Percentiles rank a stretch among this genome's conserved stretches.
phyloP scores from a whole-genome alignment of 1,284 basidiomycete genomes.

The Ceratobasidium sp. region DNA sequence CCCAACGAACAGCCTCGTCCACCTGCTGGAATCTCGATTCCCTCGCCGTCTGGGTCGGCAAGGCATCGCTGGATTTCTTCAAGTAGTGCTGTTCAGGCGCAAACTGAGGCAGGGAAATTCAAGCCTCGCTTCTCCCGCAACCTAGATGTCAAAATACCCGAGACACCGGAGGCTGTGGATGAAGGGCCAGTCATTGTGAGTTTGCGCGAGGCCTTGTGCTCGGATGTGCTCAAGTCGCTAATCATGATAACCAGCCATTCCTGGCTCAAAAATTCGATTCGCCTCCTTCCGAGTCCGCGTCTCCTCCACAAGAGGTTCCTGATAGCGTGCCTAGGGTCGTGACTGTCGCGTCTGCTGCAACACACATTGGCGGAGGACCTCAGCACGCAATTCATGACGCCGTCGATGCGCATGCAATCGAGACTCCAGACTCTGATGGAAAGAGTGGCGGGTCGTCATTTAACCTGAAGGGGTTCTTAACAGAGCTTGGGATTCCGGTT shows the following conservation, averaged over 20 bases:
- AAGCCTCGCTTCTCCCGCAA: slow-evolving; percentile 43
- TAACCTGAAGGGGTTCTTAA: slow-evolving; percentile 9
- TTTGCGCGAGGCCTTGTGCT: slow-evolving; percentile 42
- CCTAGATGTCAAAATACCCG: slow-evolving; percentile 64
- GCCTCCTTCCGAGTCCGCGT: slow-evolving; percentile 51
- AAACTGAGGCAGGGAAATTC: slow-evolving; percentile 30
- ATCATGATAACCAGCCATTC: slow-evolving; percentile 61
- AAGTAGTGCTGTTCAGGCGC: slow-evolving; percentile 11
- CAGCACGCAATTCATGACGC: slow-evolving; percentile 62
- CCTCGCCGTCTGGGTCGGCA: slow-evolving; percentile 42
- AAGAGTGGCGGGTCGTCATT: slow-evolving; percentile 16
- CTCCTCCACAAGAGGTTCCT: slow-evolving; percentile 46
- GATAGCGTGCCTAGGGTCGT: slow-evolving; percentile 67
- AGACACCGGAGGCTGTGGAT: slow-evolving; percentile 56
- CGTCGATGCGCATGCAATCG: slow-evolving; percentile 45
- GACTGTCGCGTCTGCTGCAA: slow-evolving; percentile 70
- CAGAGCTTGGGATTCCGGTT: slow-evolving; percentile 13
- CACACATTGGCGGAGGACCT: slow-evolving; percentile 69
- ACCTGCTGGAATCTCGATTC: slow-evolving; percentile 28
- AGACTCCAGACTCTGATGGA: slow-evolving; percentile 21
- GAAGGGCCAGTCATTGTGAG: slow-evolving; percentile 65
- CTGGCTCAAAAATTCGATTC: slow-evolving; percentile 78
- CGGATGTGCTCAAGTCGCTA: slow-evolving; percentile 16
- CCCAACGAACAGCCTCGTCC: slow-evolving; percentile 38
- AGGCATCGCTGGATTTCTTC: slow-evolving; percentile 41